Evolutionary conservation across 2,329 filamentous ascomycete genomes (phyloP).

Genomic region (Xylariaceae sp.): DNA sequence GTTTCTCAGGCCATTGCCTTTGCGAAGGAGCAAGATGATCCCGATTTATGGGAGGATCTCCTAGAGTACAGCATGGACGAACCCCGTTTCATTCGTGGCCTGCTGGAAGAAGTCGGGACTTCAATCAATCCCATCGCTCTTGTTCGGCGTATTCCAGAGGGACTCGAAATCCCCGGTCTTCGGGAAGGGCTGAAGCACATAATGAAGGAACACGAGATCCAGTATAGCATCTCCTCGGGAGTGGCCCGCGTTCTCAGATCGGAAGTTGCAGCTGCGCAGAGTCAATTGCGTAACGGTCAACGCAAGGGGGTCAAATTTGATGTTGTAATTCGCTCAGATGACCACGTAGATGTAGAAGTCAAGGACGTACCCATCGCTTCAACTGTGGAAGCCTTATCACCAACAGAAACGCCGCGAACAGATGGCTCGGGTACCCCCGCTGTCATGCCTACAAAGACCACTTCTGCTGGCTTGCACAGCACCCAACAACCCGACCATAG

Average conservation of each 20-base stretch:
- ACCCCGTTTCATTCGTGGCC: conserved; percentile 87
- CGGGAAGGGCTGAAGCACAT: conserved; percentile 87
- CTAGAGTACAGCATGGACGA: conserved; percentile 98
- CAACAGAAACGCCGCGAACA: conserved; percentile 29
- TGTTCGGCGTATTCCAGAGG: conserved; percentile 88
- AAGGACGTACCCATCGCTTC: conserved; percentile 46
- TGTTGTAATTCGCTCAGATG: conserved; percentile 56
- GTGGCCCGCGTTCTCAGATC: conserved; percentile 85
- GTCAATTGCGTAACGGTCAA: conserved; percentile 77
- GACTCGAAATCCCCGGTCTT: conserved; percentile 88
- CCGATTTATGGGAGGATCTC: conserved; percentile 92
- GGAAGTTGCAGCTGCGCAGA: conserved; percentile 86
- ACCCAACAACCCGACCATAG: conserved; percentile 42
- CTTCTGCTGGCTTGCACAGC: too few relatives aligned
- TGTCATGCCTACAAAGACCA: background rate
- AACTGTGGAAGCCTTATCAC: conserved; percentile 23
- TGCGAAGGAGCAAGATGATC: conserved; percentile 89
- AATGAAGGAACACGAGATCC: conserved; percentile 94
- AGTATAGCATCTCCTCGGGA: conserved; percentile 88
- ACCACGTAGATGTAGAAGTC: conserved; percentile 51
- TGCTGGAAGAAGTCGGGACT: conserved; percentile 93
- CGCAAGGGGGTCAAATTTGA: conserved; percentile 90
- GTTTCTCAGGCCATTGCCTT: conserved; percentile 93
- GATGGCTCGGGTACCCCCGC: conserved; percentile 33
- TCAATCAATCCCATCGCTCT: conserved; percentile 91